Percentiles rank a stretch among this genome's conserved stretches.
Conservation (phyloP, 192 early-diverging fungal species). For the Coemansia sp. region DNA sequence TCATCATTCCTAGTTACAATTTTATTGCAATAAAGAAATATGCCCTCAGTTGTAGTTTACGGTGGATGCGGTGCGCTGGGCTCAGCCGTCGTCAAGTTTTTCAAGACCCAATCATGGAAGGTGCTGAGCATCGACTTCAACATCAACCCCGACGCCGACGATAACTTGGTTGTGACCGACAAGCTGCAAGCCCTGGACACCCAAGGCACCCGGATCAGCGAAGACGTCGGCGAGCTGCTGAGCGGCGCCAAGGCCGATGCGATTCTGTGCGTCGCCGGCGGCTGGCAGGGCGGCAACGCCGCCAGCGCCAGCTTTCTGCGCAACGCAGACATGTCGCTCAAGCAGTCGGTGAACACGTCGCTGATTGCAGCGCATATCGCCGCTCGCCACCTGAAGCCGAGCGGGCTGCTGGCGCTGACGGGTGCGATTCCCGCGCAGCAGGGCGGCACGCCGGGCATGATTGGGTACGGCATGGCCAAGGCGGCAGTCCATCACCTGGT, state of each 20-base stretch:
- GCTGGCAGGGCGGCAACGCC: conserved; percentile 92
- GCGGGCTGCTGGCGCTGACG: conserved; percentile 77
- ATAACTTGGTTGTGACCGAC: conserved; percentile 63
- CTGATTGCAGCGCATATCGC: conserved; percentile 84
- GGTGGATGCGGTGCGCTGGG: conserved; percentile 93
- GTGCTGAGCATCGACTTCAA: conserved; percentile 79
- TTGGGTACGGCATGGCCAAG: conserved; percentile 94
- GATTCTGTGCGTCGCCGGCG: conserved; percentile 91
- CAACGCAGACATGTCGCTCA: conserved; percentile 72
- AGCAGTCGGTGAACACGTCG: conserved; percentile 80
- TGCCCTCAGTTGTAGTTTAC: conserved; percentile 76
- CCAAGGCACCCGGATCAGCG: conserved; percentile 60
- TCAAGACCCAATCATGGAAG: conserved; percentile 70
- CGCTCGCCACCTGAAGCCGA: conserved; percentile 60
- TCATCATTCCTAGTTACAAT: no score
- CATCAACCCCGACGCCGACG: conserved; percentile 68
- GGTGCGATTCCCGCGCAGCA: conserved; percentile 71
- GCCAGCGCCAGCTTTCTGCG: conserved; percentile 63
- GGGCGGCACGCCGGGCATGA: conserved; percentile 74
- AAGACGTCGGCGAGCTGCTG: conserved; percentile 37
- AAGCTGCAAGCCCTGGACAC: conserved; percentile 47
- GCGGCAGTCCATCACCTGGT: conserved; percentile 91
- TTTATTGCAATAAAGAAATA: conserved; percentile 4
- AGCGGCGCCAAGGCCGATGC: conserved; percentile 64
- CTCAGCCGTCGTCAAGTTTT: conserved; percentile 64